A percentile compares a stretch with the other conserved stretches of the same genome.
Conservation (phyloP, 2,329 filamentous ascomycete genomes). For the Neofusicoccum cordaticola region DNA sequence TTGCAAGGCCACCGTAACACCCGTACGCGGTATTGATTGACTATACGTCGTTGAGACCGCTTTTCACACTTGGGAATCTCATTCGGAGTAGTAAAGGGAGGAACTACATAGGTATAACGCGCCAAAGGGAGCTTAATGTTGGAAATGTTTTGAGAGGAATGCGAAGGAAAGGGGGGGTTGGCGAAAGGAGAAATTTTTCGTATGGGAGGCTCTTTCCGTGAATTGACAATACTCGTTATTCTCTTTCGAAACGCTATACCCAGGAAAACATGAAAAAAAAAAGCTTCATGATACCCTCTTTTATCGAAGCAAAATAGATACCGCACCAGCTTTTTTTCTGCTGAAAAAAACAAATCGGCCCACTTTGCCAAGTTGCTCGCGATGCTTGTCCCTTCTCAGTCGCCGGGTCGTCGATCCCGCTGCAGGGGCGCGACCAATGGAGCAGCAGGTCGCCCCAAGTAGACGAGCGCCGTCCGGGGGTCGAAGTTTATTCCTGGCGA, state of each 20-base stretch:
- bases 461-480: background rate
- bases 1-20: background rate
- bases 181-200: background rate
- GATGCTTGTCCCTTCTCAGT: background rate
- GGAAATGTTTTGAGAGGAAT: background rate
- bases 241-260: background rate
- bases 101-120: constrained; percentile 3
- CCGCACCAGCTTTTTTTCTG: background rate
- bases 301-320: background rate
- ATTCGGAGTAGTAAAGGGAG: background rate
- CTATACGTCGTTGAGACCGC: too few species aligned
- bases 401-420: background rate
- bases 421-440: background rate
- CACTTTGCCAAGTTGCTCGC: background rate
- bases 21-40: too few species aligned
- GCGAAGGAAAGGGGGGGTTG: background rate
- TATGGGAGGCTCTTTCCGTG: background rate
- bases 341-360: background rate
- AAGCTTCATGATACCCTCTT: background rate
- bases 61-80: background rate
- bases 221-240: background rate
- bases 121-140: background rate
- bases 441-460: background rate
- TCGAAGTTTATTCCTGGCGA: background rate
- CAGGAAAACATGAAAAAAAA: background rate